phyloP scores from a whole-genome alignment of 1,139 yeast genomes.

The Magnusiomyces clavatus region DNA sequence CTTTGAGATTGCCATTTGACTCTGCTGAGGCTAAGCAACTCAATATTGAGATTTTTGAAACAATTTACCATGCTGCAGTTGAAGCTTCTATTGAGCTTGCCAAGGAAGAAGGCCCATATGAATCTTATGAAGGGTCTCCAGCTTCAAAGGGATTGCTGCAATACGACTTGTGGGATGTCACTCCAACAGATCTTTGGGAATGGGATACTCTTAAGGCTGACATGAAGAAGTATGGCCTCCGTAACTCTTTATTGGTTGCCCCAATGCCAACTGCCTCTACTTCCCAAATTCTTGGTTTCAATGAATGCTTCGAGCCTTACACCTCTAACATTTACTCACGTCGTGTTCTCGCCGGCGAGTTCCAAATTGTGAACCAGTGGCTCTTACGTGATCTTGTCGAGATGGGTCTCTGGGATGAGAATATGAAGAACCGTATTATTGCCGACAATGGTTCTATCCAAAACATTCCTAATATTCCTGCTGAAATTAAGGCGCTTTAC shows the following conservation, averaged over 20 bases:
- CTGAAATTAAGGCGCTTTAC: slow-evolving; percentile 56
- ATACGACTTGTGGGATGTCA: slow-evolving; percentile 61
- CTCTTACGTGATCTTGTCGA: slow-evolving; percentile 61
- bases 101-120: slow-evolving; percentile 48
- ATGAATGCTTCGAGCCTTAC: slow-evolving; percentile 74
- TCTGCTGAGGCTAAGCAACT: slow-evolving; percentile 50
- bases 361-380: slow-evolving; percentile 68
- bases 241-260: slow-evolving; percentile 69
- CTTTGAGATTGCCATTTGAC: slow-evolving; percentile 60
- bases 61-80: slow-evolving; percentile 75
- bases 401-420: slow-evolving; percentile 61
- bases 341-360: slow-evolving; percentile 72
- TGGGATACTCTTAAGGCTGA: slow-evolving; percentile 54
- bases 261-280: slow-evolving; percentile 92
- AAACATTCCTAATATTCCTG: slow-evolving; percentile 56
- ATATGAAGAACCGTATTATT: slow-evolving; percentile 62
- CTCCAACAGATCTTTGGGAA: slow-evolving; percentile 51
- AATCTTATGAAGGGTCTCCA: slow-evolving; percentile 59
- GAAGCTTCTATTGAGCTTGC: slow-evolving; percentile 67
- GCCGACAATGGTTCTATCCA: slow-evolving; percentile 74
- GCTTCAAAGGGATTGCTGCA: slow-evolving; percentile 61
- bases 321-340: slow-evolving; percentile 74
- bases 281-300: slow-evolving; percentile 70
- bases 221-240: slow-evolving; percentile 47
- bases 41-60: slow-evolving; percentile 66